These are phyloP conservation scores for Litsea cubeba DNA, from an alignment of 164 flowering plant genomes.

Conservation along the genomic window DNA sequence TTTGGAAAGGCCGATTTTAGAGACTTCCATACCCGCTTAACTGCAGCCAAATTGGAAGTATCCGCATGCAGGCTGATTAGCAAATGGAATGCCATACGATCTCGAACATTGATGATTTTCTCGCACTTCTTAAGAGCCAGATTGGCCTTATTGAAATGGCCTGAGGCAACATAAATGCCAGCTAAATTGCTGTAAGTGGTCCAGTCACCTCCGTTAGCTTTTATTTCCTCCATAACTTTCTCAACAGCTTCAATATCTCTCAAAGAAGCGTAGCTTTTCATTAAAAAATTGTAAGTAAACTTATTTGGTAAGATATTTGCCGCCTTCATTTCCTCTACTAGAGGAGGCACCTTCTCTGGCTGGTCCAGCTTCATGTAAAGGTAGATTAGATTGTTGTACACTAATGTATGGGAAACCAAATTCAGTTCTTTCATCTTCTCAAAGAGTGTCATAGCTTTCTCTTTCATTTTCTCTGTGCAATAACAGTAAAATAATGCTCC, in stretches of 20 bases:
- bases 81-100: conserved; percentile 49
- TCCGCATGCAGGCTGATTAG: conserved; percentile 54
- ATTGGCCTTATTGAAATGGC: conserved; percentile 54
- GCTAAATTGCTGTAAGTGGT: conserved; percentile 53
- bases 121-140: conserved; percentile 45
- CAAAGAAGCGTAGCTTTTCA: conserved; percentile 42
- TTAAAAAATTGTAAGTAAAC: conserved; percentile 39
- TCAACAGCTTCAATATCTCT: conserved; percentile 53
- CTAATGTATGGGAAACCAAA: conserved; percentile 20
- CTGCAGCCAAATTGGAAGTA: conserved; percentile 38
- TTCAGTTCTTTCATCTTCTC: conserved; percentile 45
- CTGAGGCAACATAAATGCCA: conserved; percentile 41
- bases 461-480: conserved; percentile 38
- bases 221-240: conserved; percentile 42
- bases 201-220: conserved; percentile 33
- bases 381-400: conserved; percentile 49
- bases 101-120: conserved; percentile 14
- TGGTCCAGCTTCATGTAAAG: conserved; percentile 40
- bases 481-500: conserved; percentile 69
- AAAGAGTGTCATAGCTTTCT: conserved; percentile 52
- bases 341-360: conserved; percentile 50
- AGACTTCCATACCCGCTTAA: conserved; percentile 47
- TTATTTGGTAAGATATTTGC: conserved; percentile 24
- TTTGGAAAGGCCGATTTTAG: conserved; percentile 32
- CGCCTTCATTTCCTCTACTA: conserved; percentile 53